Percentiles rank a stretch among this genome's conserved stretches.
phyloP scores from a whole-genome alignment of 306 rosid species.

The Malus asiatica region DNA sequence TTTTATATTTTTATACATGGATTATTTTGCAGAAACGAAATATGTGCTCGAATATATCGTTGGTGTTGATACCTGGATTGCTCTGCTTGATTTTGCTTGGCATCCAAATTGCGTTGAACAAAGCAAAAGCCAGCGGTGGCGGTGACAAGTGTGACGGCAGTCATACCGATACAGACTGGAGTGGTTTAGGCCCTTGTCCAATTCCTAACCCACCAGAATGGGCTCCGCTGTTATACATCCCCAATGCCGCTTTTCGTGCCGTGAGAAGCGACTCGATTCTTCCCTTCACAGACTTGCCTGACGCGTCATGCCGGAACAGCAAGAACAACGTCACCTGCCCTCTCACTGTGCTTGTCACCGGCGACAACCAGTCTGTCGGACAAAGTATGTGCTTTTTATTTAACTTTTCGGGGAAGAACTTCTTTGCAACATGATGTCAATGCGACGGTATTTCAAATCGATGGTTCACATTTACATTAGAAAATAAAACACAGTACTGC shows the following conservation, averaged over 20 bases:
- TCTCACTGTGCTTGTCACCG: conserved; percentile 61
- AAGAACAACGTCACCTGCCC: conserved; percentile 48
- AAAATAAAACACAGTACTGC: no score
- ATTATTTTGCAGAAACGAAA: conserved; percentile 51
- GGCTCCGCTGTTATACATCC: conserved; percentile 64
- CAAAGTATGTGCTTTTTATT: conserved; percentile 27
- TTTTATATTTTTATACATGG: background rate
- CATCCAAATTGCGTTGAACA: background rate
- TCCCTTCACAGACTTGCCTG: conserved; percentile 47
- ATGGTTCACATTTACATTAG: no score
- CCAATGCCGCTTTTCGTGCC: conserved; percentile 49
- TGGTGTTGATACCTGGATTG: conserved; percentile 42
- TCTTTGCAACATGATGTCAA: no score
- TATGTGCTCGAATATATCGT: conserved; percentile 41
- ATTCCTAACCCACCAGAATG: conserved; percentile 48
- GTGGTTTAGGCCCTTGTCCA: background rate
- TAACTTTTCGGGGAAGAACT: no score
- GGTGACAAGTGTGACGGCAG: background rate
- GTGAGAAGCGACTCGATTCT: conserved; percentile 31
- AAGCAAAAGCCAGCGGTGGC: background rate
- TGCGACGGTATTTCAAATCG: no score
- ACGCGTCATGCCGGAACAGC: conserved; percentile 40
- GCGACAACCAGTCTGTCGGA: conserved; percentile 59
- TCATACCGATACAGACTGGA: no score
- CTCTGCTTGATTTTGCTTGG: conserved; percentile 31